Base-by-base conservation (phyloP, 1,139 yeast species). In the Hanseniaspora gamundiae region DNA sequence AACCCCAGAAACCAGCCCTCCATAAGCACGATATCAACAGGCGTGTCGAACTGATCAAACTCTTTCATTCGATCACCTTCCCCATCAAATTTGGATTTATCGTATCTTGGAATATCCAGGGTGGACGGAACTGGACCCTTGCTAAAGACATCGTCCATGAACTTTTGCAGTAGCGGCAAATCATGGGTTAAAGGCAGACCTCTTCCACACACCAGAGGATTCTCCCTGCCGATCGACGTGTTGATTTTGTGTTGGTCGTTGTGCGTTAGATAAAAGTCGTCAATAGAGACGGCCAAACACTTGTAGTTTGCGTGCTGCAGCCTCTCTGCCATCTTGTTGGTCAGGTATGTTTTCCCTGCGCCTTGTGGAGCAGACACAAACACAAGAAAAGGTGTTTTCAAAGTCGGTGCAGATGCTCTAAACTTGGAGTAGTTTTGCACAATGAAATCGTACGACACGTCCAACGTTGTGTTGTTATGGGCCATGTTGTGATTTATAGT, bases 1-100 rank as follows among this genome's bases (percentile, higher is more conserved):
- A 77, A 88, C 2, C 97, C 97, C 22, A 79, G 74, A 62, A 88
- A 86, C 98, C 98, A 91, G 2, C 98, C 98, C 64, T 91, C 98
- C 43, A 91, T 70, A 6, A 91, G 60, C 3, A 88, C 70, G 1
- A 87, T 70, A 53, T 83, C 85, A 4, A 76, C 67, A 0, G 71
- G 70, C 2, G 60, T 55, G 1, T 55, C 55, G 2, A 70, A 59
- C 1, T 40, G 39, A 8, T 62, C 52, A 0, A 53, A 48, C 11
- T 49, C 53, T 0, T 67, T 65, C 2, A 61, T 53, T 44, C 97
- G 64, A 60, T 91, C 97, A 3, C 98, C 98, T 48, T 73, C 72
- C 0, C 97, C 98, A 16, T 57, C 46, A 51, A 65, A 73, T n/a
- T 68, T 65, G 1, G 94, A 75, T 60, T 91, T 91, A 58, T 91